These are phyloP conservation scores for Metschnikowia chrysomelidarum DNA, from an alignment of 805 yeast genomes.

Conservation along the genomic window DNA sequence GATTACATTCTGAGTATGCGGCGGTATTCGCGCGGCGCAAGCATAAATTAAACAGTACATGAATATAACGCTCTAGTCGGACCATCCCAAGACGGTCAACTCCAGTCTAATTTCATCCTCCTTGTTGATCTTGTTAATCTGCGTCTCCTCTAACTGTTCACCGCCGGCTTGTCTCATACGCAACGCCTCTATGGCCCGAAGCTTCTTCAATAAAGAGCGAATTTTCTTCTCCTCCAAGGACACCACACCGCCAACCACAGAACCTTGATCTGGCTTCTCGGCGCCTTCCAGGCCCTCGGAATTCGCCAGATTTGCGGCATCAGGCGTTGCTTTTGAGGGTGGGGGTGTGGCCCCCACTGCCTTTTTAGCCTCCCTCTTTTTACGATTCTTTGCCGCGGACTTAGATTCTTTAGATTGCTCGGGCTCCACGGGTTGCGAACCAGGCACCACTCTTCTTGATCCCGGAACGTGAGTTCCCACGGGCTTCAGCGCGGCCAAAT, in stretches of 20 bases:
- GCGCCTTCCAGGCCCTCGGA: not conserved
- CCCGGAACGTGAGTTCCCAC: slow-evolving; percentile 22
- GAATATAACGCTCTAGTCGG: slow-evolving; percentile 23
- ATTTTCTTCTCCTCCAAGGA: slow-evolving; percentile 90
- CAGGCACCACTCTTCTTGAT: slow-evolving; percentile 49
- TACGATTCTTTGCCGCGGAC: slow-evolving; percentile 69
- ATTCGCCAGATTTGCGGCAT: slow-evolving; percentile 4
- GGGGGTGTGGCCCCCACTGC: slow-evolving; percentile 10
- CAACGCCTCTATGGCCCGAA: slow-evolving; percentile 91
- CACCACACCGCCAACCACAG: slow-evolving; percentile 57
- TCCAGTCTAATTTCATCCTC: slow-evolving; percentile 80
- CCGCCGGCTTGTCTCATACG: slow-evolving; percentile 82
- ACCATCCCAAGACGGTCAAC: slow-evolving; percentile 70
- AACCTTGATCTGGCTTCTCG: slow-evolving; percentile 25
- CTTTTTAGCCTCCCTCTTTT: slow-evolving; percentile 67
- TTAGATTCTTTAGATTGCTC: slow-evolving; percentile 58
- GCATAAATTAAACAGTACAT: not conserved
- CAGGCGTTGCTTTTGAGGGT: slow-evolving; percentile 18
- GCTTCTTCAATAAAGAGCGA: slow-evolving; percentile 83
- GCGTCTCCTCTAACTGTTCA: slow-evolving; percentile 89
- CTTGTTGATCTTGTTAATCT: slow-evolving; percentile 81
- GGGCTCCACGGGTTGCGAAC: slow-evolving; percentile 41
- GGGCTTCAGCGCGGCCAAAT: slow-evolving; percentile 17
- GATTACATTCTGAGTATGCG: too few species aligned
- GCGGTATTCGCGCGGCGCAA: not conserved